Percentiles rank a stretch among this genome's conserved stretches.
These are phyloP conservation scores for Pleurotus sapidus DNA, from an alignment of 768 basidiomycete species.

Conservation along the genomic window DNA sequence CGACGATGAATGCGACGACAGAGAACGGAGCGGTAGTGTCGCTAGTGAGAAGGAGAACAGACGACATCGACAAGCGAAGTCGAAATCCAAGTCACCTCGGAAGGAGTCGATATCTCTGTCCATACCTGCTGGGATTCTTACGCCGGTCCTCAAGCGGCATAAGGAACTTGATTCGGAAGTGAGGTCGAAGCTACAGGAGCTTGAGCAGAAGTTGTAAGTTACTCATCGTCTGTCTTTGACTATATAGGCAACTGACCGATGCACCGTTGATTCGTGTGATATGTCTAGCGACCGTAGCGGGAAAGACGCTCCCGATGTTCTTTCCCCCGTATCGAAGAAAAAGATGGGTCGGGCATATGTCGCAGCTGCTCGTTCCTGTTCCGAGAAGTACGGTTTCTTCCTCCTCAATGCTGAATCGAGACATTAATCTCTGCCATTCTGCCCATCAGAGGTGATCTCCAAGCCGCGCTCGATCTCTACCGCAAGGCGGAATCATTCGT, in stretches of 20 bases:
- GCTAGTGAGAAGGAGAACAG: slow-evolving; percentile 1
- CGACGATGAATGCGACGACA: neutral
- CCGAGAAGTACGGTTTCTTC: slow-evolving; percentile 57
- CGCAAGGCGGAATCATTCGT: slow-evolving; percentile 80
- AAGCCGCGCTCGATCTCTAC: slow-evolving; percentile 77
- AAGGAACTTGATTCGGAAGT: slow-evolving; percentile 70
- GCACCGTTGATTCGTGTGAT: slow-evolving; percentile 5
- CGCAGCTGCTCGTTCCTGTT: slow-evolving; percentile 77
- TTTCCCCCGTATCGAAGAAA: slow-evolving; percentile 76
- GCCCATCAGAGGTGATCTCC: slow-evolving; percentile 64
- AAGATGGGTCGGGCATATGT: slow-evolving; percentile 83
- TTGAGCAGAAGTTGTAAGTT: slow-evolving; percentile 72
- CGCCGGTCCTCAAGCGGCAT: slow-evolving; percentile 61
- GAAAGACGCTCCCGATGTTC: slow-evolving; percentile 57
- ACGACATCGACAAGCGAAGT: slow-evolving; percentile 11
- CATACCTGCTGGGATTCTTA: slow-evolving; percentile 48
- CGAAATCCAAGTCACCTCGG: slow-evolving; percentile 31
- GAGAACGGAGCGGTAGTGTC: neutral
- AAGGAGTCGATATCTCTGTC: slow-evolving; percentile 29
- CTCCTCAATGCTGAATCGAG: neutral
- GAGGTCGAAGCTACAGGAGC: slow-evolving; percentile 58
- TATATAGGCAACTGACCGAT: neutral
- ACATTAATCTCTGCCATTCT: neutral
- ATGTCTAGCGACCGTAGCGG: slow-evolving; percentile 53
- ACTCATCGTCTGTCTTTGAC: neutral